Evolutionary conservation across 495 filamentous ascomycete species (phyloP), one percentile per base, ranked within the genome.

Genomic region (Xylaria nigripes): DNA sequence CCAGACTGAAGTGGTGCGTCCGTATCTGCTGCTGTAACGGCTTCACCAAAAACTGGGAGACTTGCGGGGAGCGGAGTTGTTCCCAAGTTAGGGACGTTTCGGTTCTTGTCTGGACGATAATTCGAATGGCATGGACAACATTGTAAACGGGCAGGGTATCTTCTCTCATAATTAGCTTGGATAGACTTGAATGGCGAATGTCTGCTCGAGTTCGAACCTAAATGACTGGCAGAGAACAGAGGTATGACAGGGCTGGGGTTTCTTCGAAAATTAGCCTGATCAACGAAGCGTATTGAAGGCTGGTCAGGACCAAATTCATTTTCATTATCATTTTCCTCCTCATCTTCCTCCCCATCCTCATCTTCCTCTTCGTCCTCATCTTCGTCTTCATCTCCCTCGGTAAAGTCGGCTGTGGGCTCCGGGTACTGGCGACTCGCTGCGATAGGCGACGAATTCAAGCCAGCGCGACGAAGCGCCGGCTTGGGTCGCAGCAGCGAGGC

Each of bases 81-180:
- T 96, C 91, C 90, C 90, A 97, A n/a, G 87, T 84, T 48, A 97
- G 70, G 0, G 87, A 91, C 3, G 91, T 95, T 68, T 97, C 91
- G 69, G 88, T 92, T 67, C 86, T 80, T 19, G 86, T 76, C 47
- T 86, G 76, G 43, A 97, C 83, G 40, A 95, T 72, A 18, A 87
- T 80, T 51, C 91, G 87, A 47, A 95, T 91, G 12, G 86, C 80
- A 72, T 95, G 91, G 36, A 89, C 93, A 56, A 93, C 79, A 61
- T 86, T 87, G 74, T 95, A 96, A 49, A 96, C 83, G 1, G 92
- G 91, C 5, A 97, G 76, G 42, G 69, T 70, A 62, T 71, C 70
- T 72, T 47, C 45, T 29, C 9, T 30, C 40, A 24, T 13, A 7
- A 27, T 55, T 50, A 55, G 46, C n/a, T 29, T 23, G 49, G 13